Evolutionary conservation across 345 rosid genomes (phyloP).

Genomic region (Arabidopsis arenosa): DNA sequence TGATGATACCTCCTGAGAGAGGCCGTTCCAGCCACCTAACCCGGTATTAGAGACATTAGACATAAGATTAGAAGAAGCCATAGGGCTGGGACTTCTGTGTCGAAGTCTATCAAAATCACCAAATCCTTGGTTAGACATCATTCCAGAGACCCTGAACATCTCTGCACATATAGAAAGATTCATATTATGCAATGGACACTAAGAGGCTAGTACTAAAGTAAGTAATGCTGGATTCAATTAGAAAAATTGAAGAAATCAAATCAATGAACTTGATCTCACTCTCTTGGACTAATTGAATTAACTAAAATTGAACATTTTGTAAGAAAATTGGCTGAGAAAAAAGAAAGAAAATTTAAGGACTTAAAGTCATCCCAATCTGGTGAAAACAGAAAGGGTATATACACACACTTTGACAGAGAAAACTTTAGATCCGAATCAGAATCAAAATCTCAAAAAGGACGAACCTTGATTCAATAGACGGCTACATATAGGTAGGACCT

Average conservation of each 20-base stretch:
- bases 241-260: conserved; percentile 4
- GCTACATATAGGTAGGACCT: conserved; percentile 88
- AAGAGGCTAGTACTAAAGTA: conserved; percentile 5
- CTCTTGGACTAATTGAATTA: not conserved
- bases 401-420: not conserved
- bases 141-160: conserved; percentile 90
- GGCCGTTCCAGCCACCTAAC: conserved; percentile 79
- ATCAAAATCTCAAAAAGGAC: conserved; percentile 23
- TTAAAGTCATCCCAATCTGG: conserved; percentile 25
- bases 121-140: conserved; percentile 92
- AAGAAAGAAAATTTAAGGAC: not conserved
- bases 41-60: conserved; percentile 78
- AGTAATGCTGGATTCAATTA: conserved; percentile 14
- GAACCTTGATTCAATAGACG: conserved; percentile 93
- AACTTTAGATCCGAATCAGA: conserved; percentile 35
- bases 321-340: not conserved
- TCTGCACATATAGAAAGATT: conserved; percentile 58
- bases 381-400: conserved; percentile 19
- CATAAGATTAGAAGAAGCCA: conserved; percentile 94
- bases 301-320: conserved; percentile 3
- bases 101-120: conserved; percentile 88
- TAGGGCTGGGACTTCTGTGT: conserved; percentile 97
- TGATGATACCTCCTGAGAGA: conserved; percentile 73
- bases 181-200: not conserved
- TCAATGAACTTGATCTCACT: conserved; percentile 24